Conservation (phyloP, 306 rosid genomes). For the Cicer yamashitae region DNA sequence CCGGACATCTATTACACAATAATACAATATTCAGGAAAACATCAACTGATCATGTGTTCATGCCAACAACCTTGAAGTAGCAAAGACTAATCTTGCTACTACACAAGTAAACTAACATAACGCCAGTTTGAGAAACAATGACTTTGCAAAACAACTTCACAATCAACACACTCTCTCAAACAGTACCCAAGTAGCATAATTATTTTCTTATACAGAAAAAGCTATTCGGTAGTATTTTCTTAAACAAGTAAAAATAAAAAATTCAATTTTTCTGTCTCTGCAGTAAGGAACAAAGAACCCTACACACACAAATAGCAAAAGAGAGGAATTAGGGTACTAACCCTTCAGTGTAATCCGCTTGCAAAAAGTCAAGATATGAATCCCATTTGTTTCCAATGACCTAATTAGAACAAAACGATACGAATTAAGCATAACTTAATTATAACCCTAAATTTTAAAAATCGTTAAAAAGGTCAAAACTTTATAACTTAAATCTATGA, state of each 20-base stretch:
- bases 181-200: neutral
- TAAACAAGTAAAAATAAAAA: conserved; percentile 8
- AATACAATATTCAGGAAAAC: neutral
- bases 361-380: conserved; percentile 83
- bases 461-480: neutral
- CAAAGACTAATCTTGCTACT: neutral
- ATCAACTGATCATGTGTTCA: neutral
- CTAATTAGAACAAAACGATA: conserved; percentile 47
- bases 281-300: neutral
- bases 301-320: neutral
- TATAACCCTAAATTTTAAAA: conserved; percentile 43
- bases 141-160: neutral
- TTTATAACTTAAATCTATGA: neutral
- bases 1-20: neutral
- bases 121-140: neutral
- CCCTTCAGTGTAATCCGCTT: conserved; percentile 94
- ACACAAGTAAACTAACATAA: neutral
- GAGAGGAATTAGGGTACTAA: conserved; percentile 33
- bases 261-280: neutral
- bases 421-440: neutral
- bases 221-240: neutral
- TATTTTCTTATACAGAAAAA: neutral
- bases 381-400: conserved; percentile 99
- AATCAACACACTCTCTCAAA: conserved; percentile 22
- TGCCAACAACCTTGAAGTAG: neutral